Percentiles rank a stretch among this genome's conserved stretches.
phyloP scores from a whole-genome alignment of 345 rosid genomes.

The Pugionium cornutum region DNA sequence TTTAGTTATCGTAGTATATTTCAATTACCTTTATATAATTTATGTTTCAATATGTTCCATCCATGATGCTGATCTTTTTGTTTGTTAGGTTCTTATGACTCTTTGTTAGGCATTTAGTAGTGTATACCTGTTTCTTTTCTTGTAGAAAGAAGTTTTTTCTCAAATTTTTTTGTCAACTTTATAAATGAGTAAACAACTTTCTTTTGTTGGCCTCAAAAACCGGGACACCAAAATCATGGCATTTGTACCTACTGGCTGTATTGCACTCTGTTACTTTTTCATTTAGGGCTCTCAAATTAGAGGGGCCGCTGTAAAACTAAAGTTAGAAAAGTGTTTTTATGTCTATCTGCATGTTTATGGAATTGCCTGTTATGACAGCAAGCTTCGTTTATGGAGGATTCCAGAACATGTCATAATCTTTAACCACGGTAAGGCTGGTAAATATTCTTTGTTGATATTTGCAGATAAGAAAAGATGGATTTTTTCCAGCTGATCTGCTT shows the following conservation, averaged over 20 bases:
- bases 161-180: too few relatives aligned
- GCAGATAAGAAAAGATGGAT: conserved; percentile 88
- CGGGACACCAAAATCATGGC: background rate
- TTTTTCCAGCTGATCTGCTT: conserved; percentile 94
- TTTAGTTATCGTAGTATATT: conserved; percentile 2
- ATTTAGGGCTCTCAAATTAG: background rate
- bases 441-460: conserved; percentile 33
- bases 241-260: background rate
- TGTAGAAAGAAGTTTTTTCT: background rate
- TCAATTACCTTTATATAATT: background rate
- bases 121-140: background rate
- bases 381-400: conserved; percentile 30
- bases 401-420: conserved; percentile 46
- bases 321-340: background rate
- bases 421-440: conserved; percentile 25
- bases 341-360: conserved; percentile 15
- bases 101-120: background rate
- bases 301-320: background rate
- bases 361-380: background rate
- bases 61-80: background rate
- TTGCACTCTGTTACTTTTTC: background rate
- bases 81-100: background rate
- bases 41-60: background rate
- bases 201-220: background rate
- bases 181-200: too few relatives aligned